Evolutionary conservation across 805 yeast species (phyloP), one percentile per base, ranked within the genome.

Genomic region (Ogataea pini): DNA sequence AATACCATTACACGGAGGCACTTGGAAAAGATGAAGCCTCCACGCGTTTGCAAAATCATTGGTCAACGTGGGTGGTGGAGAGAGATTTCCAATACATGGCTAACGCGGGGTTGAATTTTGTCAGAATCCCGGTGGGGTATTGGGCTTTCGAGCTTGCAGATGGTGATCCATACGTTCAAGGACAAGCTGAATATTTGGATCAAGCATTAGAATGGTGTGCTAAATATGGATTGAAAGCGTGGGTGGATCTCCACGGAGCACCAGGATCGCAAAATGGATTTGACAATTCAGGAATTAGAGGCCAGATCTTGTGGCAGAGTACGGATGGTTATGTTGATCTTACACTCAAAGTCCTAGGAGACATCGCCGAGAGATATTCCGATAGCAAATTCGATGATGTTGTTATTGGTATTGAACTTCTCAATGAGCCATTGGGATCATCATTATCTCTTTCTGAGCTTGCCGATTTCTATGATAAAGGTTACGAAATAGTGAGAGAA

Each of bases 251-350:
- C 61, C 98, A 91, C 65, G 97, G 97, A 53, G 96, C 86, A n/a
- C 95, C 96, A 28, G 97, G 97, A 18, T 86, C 96, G 18, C 98
- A 91, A 68, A 91, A 91, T 65, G 97, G 97, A 12, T 92, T 89
- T 62, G 98, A 91, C 68, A 91, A 91, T 72, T 88, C 96, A 7
- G 98, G 98, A 22, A 71, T 79, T 53, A 78, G 96, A 60, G 97
- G 85, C 62, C 33, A 59, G 1, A 17, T 73, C 41, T 67, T 66
- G 2, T 89, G 86, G 80, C 85, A 77, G 60, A 62, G 75, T 38
- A 75, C 72, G 28, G 72, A 76, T 48, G 63, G 58, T 16, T 55
- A 63, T 43, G 69, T 77, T 38, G 67, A 73, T 27, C 57, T 79
- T 14, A 84, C 96, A 1, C 60, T 79, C 42, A 63, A 72, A 5